Evolutionary conservation across 257 asterid genomes (phyloP), one percentile per base, ranked within the genome.

Genomic region (Penstemon eatonii): DNA sequence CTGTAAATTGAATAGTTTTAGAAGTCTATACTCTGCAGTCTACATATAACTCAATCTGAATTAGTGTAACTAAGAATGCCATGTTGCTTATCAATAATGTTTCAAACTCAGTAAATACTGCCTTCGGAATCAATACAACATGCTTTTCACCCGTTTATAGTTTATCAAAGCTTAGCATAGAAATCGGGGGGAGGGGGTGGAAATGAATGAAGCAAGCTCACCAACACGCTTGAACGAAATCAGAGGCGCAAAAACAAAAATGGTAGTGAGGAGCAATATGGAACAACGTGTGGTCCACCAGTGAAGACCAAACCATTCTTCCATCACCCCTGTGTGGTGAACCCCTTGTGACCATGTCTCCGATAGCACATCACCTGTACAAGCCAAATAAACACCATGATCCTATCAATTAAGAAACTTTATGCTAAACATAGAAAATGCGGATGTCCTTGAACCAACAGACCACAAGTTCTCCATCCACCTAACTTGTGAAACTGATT

Each of bases 241-340:
- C 13, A 91, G 79, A 71, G 96, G 97, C 47, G 76, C 81, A 52
- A 88, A 82, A 71, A 90, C 83, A 49, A 86, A 83, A 71, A 88
- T 73, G 47, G 92, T 79, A 2, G 87, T 86, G 38, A 88, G 80
- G 67, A 91, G 79, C 82, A 88, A 74, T 56, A 85, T 73, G 78
- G 84, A 73, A 65, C 84, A 80, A 57, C 96, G 93, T 1, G 75
- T 78, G 6, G 83, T 91, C 97, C 97, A 91, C 97, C 95, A 91
- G 56, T 76, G 86, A 44, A 78, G 85, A 59, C 96, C 97, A 69
- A 91, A 91, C 97, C 97, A 88, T 81, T 91, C 97, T 78, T 91
- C 96, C 81, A 82, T 60, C 70, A 91, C 92, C 38, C 96, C 96
- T 1, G 83, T 82, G 77, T 86, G 91, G 70, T 85, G 96, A 77